These are phyloP conservation scores for Mediolabrus comicus DNA, from an alignment of 108 stramenopile species.

Conservation along the genomic window DNA sequence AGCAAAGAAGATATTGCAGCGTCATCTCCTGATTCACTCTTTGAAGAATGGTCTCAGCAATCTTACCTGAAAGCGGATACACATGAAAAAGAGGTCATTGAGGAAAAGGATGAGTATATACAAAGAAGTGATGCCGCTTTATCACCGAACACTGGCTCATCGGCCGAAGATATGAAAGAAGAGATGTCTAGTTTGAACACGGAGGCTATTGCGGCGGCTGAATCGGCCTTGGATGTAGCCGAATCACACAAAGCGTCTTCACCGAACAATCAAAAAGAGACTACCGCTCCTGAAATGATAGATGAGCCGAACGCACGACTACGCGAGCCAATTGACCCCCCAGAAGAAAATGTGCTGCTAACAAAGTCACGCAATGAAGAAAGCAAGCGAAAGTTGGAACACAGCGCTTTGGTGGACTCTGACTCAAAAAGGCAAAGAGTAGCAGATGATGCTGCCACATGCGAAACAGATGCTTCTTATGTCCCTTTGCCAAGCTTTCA, in stretches of 20 bases:
- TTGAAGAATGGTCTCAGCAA: conserved; percentile 42
- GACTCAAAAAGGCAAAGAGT: conserved; percentile 2
- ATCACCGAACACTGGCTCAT: neutral
- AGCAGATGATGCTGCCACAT: neutral
- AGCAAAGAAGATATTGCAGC: neutral
- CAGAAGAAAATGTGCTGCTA: conserved; percentile 10
- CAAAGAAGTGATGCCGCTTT: neutral
- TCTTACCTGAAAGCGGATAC: neutral
- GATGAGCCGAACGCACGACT: neutral
- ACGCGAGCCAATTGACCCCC: conserved; percentile 24
- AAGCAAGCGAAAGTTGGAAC: neutral
- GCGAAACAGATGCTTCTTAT: no score
- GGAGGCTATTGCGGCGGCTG: no score
- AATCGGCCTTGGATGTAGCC: neutral
- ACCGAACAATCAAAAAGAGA: neutral
- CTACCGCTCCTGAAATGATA: no score
- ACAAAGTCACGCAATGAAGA: neutral
- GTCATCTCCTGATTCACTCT: conserved; percentile 41
- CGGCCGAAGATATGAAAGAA: no score
- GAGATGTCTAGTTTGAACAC: no score
- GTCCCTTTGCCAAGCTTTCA: neutral
- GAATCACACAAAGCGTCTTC: neutral
- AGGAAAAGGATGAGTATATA: neutral
- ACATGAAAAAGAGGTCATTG: neutral
- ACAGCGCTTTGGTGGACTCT: neutral